phyloP scores from a whole-genome alignment of 257 asterid species.

The Scutellaria barbata region DNA sequence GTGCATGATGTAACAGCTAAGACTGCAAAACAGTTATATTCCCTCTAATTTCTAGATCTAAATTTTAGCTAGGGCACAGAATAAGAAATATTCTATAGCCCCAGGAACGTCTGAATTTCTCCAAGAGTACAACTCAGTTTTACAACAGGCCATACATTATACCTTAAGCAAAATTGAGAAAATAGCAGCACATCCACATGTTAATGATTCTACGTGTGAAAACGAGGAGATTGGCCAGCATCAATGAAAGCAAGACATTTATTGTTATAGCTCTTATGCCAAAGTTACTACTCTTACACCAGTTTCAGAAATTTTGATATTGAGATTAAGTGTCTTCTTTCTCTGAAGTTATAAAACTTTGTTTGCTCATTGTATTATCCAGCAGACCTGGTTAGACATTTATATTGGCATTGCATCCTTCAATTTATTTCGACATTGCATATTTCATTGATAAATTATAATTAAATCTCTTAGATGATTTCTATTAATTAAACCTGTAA shows the following conservation, averaged over 20 bases:
- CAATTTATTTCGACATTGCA: slow-evolving; percentile 1
- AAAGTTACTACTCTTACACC: neutral
- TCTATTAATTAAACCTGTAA: slow-evolving; percentile 4
- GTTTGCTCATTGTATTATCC: neutral
- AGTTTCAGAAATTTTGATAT: neutral
- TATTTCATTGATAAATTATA: slow-evolving; percentile 5
- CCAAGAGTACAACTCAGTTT: neutral
- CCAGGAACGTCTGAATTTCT: neutral
- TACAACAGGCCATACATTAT: neutral
- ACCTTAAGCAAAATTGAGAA: neutral
- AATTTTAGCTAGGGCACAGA: neutral
- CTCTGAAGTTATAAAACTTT: slow-evolving; percentile 7
- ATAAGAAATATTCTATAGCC: neutral
- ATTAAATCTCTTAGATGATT: slow-evolving; percentile 7
- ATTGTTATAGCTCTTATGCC: neutral
- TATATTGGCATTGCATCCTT: neutral
- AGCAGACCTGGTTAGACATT: neutral
- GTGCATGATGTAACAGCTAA: slow-evolving; percentile 6
- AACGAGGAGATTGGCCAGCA: slow-evolving; percentile 4
- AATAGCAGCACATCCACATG: neutral
- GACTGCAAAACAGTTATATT: neutral
- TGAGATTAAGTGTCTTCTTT: neutral
- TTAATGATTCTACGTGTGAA: neutral
- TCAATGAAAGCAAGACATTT: neutral
- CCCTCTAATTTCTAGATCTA: slow-evolving; percentile 2